phyloP scores from a whole-genome alignment of 768 basidiomycete genomes.

The Boletus rubroflammeus region DNA sequence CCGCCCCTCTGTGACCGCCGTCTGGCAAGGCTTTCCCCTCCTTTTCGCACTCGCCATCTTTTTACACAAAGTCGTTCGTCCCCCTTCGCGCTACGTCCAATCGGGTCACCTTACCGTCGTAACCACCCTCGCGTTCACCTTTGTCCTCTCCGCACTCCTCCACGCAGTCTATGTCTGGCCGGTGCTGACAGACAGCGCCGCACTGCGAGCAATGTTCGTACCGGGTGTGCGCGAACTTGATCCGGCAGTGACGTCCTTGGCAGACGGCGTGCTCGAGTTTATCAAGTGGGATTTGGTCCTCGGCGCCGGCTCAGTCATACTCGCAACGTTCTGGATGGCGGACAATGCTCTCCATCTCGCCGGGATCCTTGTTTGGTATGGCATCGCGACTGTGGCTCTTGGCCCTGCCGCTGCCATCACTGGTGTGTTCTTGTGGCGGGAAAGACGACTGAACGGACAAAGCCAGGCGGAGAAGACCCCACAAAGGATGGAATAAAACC shows the following conservation, averaged over 20 bases:
- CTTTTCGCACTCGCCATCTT: constrained; percentile 40
- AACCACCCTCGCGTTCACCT: constrained; percentile 12
- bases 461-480: neutral
- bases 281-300: constrained; percentile 52
- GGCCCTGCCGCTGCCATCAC: constrained; percentile 53
- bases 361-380: constrained; percentile 41
- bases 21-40: constrained; percentile 56
- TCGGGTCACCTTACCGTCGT: constrained; percentile 24
- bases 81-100: constrained; percentile 11
- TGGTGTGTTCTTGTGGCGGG: constrained; percentile 49
- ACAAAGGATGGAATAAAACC: neutral
- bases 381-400: constrained; percentile 37
- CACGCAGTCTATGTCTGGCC: constrained; percentile 27
- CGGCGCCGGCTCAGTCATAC: constrained; percentile 36
- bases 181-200: neutral
- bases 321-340: constrained; percentile 50
- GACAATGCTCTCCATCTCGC: constrained; percentile 30
- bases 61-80: constrained; percentile 39
- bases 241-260: neutral
- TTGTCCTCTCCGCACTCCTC: constrained; percentile 22
- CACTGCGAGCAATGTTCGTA: constrained; percentile 12
- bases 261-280: constrained; percentile 33
- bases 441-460: constrained; percentile 31
- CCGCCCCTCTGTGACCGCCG: constrained; percentile 43
- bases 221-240: neutral